Base-by-base conservation (phyloP, 2,329 filamentous ascomycete genomes). In the Claviceps maximensis region DNA sequence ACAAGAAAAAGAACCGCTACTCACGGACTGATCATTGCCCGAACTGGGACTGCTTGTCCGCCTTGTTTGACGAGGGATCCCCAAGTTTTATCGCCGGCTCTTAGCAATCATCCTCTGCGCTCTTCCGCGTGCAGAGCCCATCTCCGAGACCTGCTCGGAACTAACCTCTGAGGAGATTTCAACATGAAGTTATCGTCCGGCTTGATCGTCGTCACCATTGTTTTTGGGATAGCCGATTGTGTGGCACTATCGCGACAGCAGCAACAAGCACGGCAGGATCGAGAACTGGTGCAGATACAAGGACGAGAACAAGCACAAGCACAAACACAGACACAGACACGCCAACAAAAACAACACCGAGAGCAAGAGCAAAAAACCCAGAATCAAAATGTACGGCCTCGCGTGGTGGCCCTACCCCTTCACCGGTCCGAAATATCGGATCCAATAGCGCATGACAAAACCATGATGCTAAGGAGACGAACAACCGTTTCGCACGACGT, bases 371-470 rank as follows among this genome's bases (percentile, higher is more conserved):
- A n/a, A n/a, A n/a, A n/a, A n/a, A n/a, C n/a, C n/a, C n/a, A n/a
- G n/a, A n/a, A n/a, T n/a, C n/a, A 64, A 27, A 57, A 68, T 55
- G 66, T 58, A 19, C 55, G 61, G 21, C 69, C 72, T 2, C 72
- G 68, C 42, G 74, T 80, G 5, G 63, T 81, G 49, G 64, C 64
- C 49, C 59, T 80, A 54, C 60, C 71, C 42, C 71, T 74, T 4
- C 66, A 76, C 40, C 61, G 68, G 19, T 58, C 59, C 33, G 50
- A 52, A 17, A 58, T 74, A 42, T 50, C 60, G 44, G 66, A 77
- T 53, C 75, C 75, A 3, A 55, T 73, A 19, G 62, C 65, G 23
- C 65, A 72, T 40, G 74, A 79, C 58, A 67, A 72, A 9, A 31
- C 15, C 19, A 44, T 47, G 42, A 54, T 63, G 40, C 63, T 68